Conservation (phyloP, 345 rosid genomes). For the Rhizophora apiculata region DNA sequence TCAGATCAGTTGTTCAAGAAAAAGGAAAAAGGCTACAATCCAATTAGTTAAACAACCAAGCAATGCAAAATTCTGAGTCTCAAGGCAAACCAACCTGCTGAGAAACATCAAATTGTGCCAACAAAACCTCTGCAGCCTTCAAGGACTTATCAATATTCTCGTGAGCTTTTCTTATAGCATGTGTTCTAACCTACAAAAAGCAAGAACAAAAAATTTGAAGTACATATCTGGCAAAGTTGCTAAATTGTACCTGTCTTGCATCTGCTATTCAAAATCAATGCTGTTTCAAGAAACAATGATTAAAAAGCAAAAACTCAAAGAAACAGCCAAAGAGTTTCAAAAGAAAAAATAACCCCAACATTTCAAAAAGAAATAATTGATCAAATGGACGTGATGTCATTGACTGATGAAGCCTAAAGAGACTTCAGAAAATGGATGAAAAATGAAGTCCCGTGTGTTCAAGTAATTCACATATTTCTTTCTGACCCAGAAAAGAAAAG, state of each 20-base stretch:
- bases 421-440: no score
- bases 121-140: slow-evolving; percentile 78
- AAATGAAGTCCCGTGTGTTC: no score
- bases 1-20: neutral
- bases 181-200: slow-evolving; percentile 75
- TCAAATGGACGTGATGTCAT: neutral
- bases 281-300: no score
- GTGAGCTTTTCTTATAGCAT: slow-evolving; percentile 91
- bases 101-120: slow-evolving; percentile 74
- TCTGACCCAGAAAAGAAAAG: no score
- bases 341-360: neutral
- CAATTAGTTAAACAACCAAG: no score
- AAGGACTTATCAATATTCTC: slow-evolving; percentile 94
- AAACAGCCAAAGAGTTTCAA: no score
- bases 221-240: neutral
- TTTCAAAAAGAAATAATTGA: no score
- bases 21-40: no score
- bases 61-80: neutral
- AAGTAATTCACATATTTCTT: no score
- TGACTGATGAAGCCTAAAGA: neutral
- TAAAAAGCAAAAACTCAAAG: slow-evolving; percentile 7
- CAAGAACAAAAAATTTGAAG: neutral
- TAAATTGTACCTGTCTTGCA: no score
- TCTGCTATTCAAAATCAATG: no score
- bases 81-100: slow-evolving; percentile 63